Conservation (phyloP, 192 early-diverging fungal species). For the Hyaloraphidium curvatum region DNA sequence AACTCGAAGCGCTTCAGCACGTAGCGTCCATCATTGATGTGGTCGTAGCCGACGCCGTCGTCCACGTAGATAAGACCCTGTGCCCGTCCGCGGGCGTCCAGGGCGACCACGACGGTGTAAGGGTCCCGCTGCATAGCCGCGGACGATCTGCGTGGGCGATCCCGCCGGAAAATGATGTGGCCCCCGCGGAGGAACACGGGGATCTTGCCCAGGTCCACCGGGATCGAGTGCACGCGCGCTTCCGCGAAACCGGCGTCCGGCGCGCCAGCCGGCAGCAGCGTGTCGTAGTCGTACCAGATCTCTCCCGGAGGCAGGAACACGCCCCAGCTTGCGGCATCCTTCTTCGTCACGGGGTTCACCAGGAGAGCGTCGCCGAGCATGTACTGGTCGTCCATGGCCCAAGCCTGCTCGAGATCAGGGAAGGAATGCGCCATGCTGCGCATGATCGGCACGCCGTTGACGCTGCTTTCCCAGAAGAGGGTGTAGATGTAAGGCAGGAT, state of each 20-base stretch:
- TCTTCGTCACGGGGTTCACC: conserved; percentile 40
- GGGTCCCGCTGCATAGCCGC: conserved; percentile 67
- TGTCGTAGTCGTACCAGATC: conserved; percentile 54
- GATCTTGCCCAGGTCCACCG: conserved; percentile 50
- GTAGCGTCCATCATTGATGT: conserved; percentile 39
- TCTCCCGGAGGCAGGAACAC: conserved; percentile 51
- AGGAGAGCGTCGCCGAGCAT: conserved; percentile 75
- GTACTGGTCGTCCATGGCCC: conserved; percentile 66
- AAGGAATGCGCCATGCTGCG: conserved; percentile 75
- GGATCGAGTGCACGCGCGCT: conserved; percentile 11
- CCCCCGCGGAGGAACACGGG: conserved; percentile 82
- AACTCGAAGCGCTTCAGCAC: conserved; percentile 34
- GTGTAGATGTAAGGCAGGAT: conserved; percentile 87
- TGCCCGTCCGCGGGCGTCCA: conserved; percentile 44
- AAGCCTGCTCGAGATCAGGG: conserved; percentile 56
- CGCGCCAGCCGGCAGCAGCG: conserved; percentile 15
- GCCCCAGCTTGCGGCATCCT: conserved; percentile 33
- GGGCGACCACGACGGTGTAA: conserved; percentile 68
- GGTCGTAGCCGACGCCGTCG: conserved; percentile 68
- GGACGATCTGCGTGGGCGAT: conserved; percentile 67
- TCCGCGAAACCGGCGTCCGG: conserved; percentile 9
- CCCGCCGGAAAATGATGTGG: conserved; percentile 64
- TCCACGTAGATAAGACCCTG: conserved; percentile 70
- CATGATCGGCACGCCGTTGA: conserved; percentile 63
- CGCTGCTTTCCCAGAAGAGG: conserved; percentile 57